Conservation (phyloP, 179 eudicot genomes). For the Silene coronaria region DNA sequence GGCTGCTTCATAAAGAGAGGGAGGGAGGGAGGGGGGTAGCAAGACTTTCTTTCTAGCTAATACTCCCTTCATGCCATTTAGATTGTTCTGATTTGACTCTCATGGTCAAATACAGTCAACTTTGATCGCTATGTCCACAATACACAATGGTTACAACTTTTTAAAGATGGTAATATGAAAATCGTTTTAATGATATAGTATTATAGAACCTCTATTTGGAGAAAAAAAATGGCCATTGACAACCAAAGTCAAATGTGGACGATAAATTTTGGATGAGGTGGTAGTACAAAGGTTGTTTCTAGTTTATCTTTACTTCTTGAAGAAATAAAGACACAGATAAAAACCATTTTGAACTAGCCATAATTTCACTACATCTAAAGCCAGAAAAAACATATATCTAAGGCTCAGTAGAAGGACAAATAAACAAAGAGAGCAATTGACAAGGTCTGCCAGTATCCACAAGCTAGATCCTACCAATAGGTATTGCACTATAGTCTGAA, state of each 20-base stretch:
- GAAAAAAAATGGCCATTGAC: too few relatives aligned
- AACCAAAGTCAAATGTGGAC: too few relatives aligned
- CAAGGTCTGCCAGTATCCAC: background rate
- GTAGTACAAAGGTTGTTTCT: too few relatives aligned
- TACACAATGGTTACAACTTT: too few relatives aligned
- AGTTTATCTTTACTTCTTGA: background rate
- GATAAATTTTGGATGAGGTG: too few relatives aligned
- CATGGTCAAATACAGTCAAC: too few relatives aligned
- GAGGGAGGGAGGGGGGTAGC: background rate
- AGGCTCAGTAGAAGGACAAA: background rate
- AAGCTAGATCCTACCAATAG: background rate
- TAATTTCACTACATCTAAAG: background rate
- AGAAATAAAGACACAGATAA: background rate
- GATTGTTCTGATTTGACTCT: too few relatives aligned
- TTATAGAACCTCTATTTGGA: too few relatives aligned
- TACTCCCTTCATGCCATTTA: background rate
- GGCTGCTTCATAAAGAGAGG: background rate
- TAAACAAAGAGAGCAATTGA: constrained; percentile 3
- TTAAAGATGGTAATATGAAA: too few relatives aligned
- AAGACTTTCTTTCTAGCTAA: background rate
- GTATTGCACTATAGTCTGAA: background rate
- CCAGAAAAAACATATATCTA: background rate
- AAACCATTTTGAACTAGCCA: too few relatives aligned
- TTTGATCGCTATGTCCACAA: too few relatives aligned
- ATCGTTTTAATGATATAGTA: too few relatives aligned